Base-by-base conservation (phyloP, 768 basidiomycete genomes). In the Calvatia gigantea region DNA sequence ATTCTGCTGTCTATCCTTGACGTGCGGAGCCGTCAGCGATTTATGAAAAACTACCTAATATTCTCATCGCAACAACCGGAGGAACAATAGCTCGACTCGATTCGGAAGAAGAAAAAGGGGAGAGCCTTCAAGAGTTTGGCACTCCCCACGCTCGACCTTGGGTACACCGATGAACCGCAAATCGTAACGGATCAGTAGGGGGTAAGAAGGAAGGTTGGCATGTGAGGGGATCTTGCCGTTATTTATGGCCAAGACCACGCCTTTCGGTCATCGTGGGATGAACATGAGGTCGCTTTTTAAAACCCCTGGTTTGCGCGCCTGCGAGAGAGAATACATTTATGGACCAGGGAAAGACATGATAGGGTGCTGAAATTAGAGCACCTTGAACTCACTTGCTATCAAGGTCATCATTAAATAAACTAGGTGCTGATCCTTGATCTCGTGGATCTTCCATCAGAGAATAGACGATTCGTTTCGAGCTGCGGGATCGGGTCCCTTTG, bases 31-130 rank as follows among this genome's bases (percentile, higher is more conserved):
- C 21, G 31, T 21, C 11, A 23, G 41, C 41, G 5, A 8, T 42
- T 25, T 6, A 11, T 8, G 17, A 42, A 21, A 21, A 21, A 17
- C 19, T 42, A 21, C 31, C 51, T 14, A 11, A 21, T 27, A 15
- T 14, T 14, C 25, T 42, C 51, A 43, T 53, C 51, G 51, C 51
- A 53, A 53, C 51, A 8, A 19, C 51, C 51, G 19, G 27, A 8
- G 9, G 21, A 29, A 51, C 51, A 31, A 51, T 31, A 25, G 33
- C 3, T n/a, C 29, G n/a, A 15, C n/a, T 23, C 32, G 23, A 32
- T 27, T 28, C 14, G 35, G 35, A 27, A 14, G 5, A 25, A 37
- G 32, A 27, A 6, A 17, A 31, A 31, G 14, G 17, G 21, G 27
- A 25, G 29, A 31, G 15, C 33, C 11, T 23, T 32, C 15, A 35